Conservation (phyloP, 2,329 filamentous ascomycete species). For the Eutypella sp. region DNA sequence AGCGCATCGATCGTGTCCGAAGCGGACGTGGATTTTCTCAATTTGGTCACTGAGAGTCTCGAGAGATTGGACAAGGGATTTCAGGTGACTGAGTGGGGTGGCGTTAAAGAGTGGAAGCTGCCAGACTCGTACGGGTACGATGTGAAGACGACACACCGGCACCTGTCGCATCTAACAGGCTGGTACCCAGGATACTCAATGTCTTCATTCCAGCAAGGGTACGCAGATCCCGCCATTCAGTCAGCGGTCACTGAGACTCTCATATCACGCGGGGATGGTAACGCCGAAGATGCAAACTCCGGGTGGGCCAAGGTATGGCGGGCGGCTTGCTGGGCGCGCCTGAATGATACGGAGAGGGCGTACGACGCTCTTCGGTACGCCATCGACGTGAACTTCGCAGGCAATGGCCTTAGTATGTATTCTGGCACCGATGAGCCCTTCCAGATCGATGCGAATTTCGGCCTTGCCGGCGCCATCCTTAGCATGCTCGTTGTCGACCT, state of each 20-base stretch:
- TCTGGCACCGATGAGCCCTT: slow-evolving; percentile 40
- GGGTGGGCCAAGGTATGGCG: slow-evolving; percentile 58
- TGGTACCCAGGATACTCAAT: slow-evolving; percentile 52
- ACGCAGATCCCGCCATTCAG: slow-evolving; percentile 37
- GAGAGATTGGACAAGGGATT: slow-evolving; percentile 26
- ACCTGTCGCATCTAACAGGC: slow-evolving; percentile 51
- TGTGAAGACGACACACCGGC: slow-evolving; percentile 28
- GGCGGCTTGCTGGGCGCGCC: slow-evolving; percentile 48
- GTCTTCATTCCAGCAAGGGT: slow-evolving; percentile 36
- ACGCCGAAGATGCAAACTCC: slow-evolving; percentile 42
- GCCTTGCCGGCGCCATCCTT: slow-evolving; percentile 42
- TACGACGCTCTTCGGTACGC: slow-evolving; percentile 44
- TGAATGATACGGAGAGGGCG: slow-evolving; percentile 46
- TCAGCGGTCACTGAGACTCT: slow-evolving; percentile 42
- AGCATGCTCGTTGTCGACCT: slow-evolving; percentile 49
- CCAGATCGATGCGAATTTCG: slow-evolving; percentile 57
- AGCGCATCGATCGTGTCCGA: slow-evolving; percentile 18
- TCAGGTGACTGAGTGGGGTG: slow-evolving; percentile 24
- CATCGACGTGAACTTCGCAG: slow-evolving; percentile 44
- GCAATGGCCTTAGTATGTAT: slow-evolving; percentile 50
- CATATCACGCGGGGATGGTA: slow-evolving; percentile 40
- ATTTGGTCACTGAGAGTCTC: slow-evolving; percentile 35
- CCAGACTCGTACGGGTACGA: slow-evolving; percentile 26
- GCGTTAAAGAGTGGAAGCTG: slow-evolving; percentile 31
- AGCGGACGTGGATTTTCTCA: slow-evolving; percentile 24